Evolutionary conservation across 495 filamentous ascomycete genomes (phyloP), one percentile per base, ranked within the genome.

Genomic region (Penicillium samsonianum): DNA sequence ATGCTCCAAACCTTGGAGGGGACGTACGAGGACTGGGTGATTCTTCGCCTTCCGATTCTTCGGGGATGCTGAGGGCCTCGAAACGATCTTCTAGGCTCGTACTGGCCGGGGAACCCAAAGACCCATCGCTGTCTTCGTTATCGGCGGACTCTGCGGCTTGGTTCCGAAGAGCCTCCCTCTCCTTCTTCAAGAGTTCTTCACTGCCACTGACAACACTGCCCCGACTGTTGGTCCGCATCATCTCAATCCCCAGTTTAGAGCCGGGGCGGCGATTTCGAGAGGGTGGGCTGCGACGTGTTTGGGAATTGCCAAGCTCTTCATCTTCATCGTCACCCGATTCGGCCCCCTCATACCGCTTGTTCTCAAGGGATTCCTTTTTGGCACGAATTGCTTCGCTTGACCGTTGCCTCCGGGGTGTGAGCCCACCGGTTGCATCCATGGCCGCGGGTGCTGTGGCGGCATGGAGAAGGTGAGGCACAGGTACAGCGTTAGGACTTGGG

Each of bases 251-350:
- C 2, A 96, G 81, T 68, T 96, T 96, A 2, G 90, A 95, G 28
- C 80, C 87, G 30, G 78, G 78, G n/a, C 83, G 76, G 28, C 75
- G 71, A 10, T 67, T 66, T 23, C 77, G 79, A 30, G 67, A 57
- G 40, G 79, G 77, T 6, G 88, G 87, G 57, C 82, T 87, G 59
- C 80, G 81, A 22, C 85, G 81, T 7, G 80, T 74, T 30, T 79
- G 79, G 23, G 78, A 65, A 53, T 82, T 77, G 9, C 89, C 90
- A 11, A 95, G 82, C 64, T 95, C 92, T 50, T 96, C 92, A 50
- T 96, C 92, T 71, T 96, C 92, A 63, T 96, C 92, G 64, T 95
- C 92, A 1, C 90, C 91, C 28, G 90, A 95, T 63, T 94, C 91
- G 12, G 84, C 90, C 61, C 88, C 86, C 58, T 96, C 90, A 56